These are phyloP conservation scores for Akanthomyces lecanii DNA, from an alignment of 2,329 filamentous ascomycete species.

Conservation along the genomic window DNA sequence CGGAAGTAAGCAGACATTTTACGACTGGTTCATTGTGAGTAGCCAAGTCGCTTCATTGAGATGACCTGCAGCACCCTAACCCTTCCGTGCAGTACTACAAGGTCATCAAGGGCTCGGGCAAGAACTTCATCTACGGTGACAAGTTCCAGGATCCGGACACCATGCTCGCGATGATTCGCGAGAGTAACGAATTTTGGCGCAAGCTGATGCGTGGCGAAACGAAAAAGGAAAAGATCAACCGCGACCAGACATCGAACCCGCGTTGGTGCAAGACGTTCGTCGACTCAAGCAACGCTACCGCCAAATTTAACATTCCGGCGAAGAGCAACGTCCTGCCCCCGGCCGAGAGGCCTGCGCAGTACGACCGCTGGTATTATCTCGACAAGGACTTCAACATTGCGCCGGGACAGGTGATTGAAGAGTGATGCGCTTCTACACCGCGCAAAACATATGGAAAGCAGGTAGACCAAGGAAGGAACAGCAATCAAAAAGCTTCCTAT, in stretches of 20 bases:
- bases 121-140: slow-evolving; percentile 34
- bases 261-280: slow-evolving; percentile 31
- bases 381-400: slow-evolving; percentile 30
- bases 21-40: slow-evolving; percentile 38
- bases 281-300: slow-evolving; percentile 28
- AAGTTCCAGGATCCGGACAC: slow-evolving; percentile 34
- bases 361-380: slow-evolving; percentile 36
- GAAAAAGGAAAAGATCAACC: slow-evolving; percentile 35
- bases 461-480: no score
- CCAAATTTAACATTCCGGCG: slow-evolving; percentile 29
- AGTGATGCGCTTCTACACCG: not conserved
- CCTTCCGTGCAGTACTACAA: slow-evolving; percentile 34
- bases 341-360: slow-evolving; percentile 29
- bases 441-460: no score
- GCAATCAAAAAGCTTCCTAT: no score
- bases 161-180: slow-evolving; percentile 28
- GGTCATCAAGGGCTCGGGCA: slow-evolving; percentile 32
- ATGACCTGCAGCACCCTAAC: not conserved
- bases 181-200: slow-evolving; percentile 37
- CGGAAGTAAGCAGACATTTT: slow-evolving; percentile 30
- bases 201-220: slow-evolving; percentile 36
- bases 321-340: slow-evolving; percentile 29
- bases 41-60: not conserved
- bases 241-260: slow-evolving; percentile 36
- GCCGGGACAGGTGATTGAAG: slow-evolving; percentile 16